phyloP scores from a whole-genome alignment of 192 early-diverging fungal species.

The Backusella sp. region DNA sequence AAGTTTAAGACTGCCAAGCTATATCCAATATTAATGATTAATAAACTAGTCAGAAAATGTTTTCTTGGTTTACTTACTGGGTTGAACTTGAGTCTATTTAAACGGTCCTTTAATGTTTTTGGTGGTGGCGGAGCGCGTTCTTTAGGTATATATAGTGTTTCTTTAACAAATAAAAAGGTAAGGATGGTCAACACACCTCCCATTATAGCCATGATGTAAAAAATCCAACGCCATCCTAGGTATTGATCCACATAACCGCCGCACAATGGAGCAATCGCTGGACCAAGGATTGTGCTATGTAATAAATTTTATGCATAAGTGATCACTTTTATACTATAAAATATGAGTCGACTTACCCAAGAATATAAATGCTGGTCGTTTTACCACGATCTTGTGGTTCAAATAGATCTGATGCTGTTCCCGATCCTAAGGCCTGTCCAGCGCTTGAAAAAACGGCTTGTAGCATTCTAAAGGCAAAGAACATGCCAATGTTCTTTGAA shows the following conservation, averaged over 20 bases:
- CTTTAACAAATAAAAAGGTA: conserved; percentile 54
- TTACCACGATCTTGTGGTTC: conserved; percentile 27
- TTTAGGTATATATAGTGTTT: conserved; percentile 44
- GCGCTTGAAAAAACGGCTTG: conserved; percentile 32
- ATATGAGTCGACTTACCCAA: conserved; percentile 14
- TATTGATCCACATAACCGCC: conserved; percentile 40
- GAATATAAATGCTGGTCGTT: conserved; percentile 30
- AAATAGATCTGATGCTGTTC: conserved; percentile 40
- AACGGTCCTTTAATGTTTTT: conserved; percentile 7
- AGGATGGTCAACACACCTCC: conserved; percentile 46
- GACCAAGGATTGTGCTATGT: conserved; percentile 36
- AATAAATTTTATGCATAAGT: neutral
- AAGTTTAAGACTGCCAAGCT: conserved; percentile 21
- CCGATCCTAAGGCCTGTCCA: conserved; percentile 30
- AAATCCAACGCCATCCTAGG: conserved; percentile 47
- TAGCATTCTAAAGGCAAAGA: conserved; percentile 34
- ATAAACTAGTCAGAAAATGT: neutral
- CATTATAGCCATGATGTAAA: conserved; percentile 57
- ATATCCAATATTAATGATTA: neutral
- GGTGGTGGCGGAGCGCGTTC: neutral
- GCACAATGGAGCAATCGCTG: conserved; percentile 36
- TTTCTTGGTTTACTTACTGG: conserved; percentile 6
- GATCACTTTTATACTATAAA: neutral
- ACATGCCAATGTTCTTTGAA: conserved; percentile 26
- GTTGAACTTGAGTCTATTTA: conserved; percentile 23